Evolutionary conservation across 768 basidiomycete species (phyloP).

Genomic region (Boletales sp.): DNA sequence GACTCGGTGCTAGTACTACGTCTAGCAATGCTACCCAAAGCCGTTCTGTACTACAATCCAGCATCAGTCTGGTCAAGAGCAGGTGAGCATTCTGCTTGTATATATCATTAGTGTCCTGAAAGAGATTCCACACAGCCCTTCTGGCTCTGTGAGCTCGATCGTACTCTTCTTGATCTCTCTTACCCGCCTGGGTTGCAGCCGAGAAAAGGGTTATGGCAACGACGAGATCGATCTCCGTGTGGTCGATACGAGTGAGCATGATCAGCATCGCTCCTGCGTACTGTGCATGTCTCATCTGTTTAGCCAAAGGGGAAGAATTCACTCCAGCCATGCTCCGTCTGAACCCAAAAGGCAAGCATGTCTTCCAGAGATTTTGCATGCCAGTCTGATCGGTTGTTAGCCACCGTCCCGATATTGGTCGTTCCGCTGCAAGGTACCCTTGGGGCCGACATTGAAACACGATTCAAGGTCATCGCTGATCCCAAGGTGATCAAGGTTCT

Average conservation of each 20-base stretch:
- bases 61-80: constrained; percentile 62
- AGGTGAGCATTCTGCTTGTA: constrained; percentile 37
- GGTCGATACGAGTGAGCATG: constrained; percentile 56
- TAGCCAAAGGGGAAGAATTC: constrained; percentile 79
- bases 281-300: constrained; percentile 4
- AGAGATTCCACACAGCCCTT: constrained; percentile 36
- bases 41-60: constrained; percentile 72
- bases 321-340: constrained; percentile 70
- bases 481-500: constrained; percentile 43
- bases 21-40: constrained; percentile 51
- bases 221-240: constrained; percentile 71
- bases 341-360: constrained; percentile 61
- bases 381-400: constrained; percentile 34
- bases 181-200: constrained; percentile 24
- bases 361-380: constrained; percentile 3
- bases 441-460: constrained; percentile 62
- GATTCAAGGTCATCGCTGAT: constrained; percentile 78
- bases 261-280: not conserved
- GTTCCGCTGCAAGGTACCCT: constrained; percentile 81
- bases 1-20: too few relatives aligned
- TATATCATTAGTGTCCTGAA: not conserved
- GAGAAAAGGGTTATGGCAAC: constrained; percentile 80
- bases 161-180: not conserved
- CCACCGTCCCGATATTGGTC: constrained; percentile 76
- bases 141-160: constrained; percentile 48